phyloP scores from a whole-genome alignment of 2,329 filamentous ascomycete species.

The Arthrobotrys iridis region DNA sequence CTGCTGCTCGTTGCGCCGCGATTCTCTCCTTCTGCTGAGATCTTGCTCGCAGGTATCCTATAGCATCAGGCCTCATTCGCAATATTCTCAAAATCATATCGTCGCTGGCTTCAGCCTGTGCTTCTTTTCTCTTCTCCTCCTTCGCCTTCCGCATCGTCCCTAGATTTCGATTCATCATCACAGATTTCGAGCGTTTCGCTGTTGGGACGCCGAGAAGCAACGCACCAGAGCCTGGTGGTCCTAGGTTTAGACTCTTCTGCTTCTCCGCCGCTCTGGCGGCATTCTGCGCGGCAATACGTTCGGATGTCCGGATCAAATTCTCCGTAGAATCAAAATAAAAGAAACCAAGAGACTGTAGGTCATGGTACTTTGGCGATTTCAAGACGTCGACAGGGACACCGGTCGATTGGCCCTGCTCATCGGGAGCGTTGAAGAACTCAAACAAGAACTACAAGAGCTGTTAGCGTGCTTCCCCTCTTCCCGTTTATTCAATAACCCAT shows the following conservation, averaged over 20 bases:
- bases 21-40: constrained; percentile 94
- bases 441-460: constrained; percentile 72
- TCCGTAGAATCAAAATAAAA: constrained; percentile 97
- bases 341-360: constrained; percentile 94
- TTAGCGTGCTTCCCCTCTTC: background rate
- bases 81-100: constrained; percentile 97
- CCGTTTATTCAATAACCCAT: background rate
- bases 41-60: constrained; percentile 85
- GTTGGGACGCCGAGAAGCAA: constrained; percentile 63
- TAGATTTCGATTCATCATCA: constrained; percentile 92
- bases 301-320: constrained; percentile 90
- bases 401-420: constrained; percentile 83
- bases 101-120: constrained; percentile 94
- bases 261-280: constrained; percentile 78
- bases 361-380: constrained; percentile 97
- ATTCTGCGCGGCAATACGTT: constrained; percentile 91
- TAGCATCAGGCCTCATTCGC: constrained; percentile 91
- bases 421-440: constrained; percentile 92
- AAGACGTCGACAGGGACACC: constrained; percentile 91
- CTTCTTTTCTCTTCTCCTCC: constrained; percentile 93
- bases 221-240: constrained; percentile 63
- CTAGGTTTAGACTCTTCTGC: constrained; percentile 76
- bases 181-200: constrained; percentile 73
- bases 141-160: constrained; percentile 97
- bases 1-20: constrained; percentile 87